These are phyloP conservation scores for Fusarium multiceps DNA, from an alignment of 2,329 filamentous ascomycete species.

Conservation along the genomic window DNA sequence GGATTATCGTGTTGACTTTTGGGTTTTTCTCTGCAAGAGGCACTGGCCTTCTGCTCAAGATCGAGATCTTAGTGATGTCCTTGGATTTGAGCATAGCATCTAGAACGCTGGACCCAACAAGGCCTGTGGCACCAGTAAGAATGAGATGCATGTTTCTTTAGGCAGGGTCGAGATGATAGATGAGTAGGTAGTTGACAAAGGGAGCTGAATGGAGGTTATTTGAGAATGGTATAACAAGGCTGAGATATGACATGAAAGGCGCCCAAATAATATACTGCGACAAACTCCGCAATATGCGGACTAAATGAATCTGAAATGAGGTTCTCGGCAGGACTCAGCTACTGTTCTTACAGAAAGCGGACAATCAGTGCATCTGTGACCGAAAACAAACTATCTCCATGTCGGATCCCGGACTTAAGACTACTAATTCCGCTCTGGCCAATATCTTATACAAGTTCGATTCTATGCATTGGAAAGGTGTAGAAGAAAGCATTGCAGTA, in stretches of 20 bases:
- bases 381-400: conserved; percentile 12
- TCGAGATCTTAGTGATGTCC: conserved; percentile 34
- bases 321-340: not conserved
- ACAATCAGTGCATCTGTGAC: not conserved
- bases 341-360: not conserved
- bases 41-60: conserved; percentile 34
- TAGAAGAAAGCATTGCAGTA: not conserved
- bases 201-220: not conserved
- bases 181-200: not conserved
- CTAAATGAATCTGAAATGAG: not conserved
- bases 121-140: conserved; percentile 46
- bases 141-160: conserved; percentile 34
- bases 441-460: not conserved
- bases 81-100: conserved; percentile 38
- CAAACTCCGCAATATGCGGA: not conserved
- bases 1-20: conserved; percentile 35
- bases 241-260: too few species aligned
- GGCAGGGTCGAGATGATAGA: not conserved
- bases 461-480: not conserved
- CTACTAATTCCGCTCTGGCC: not conserved
- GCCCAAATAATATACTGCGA: not conserved
- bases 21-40: conserved; percentile 17
- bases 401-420: conserved; percentile 11
- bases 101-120: conserved; percentile 32
- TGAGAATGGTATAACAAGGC: not conserved